phyloP scores from a whole-genome alignment of 2,329 filamentous ascomycete genomes.

The Fonsecaea monophora region DNA sequence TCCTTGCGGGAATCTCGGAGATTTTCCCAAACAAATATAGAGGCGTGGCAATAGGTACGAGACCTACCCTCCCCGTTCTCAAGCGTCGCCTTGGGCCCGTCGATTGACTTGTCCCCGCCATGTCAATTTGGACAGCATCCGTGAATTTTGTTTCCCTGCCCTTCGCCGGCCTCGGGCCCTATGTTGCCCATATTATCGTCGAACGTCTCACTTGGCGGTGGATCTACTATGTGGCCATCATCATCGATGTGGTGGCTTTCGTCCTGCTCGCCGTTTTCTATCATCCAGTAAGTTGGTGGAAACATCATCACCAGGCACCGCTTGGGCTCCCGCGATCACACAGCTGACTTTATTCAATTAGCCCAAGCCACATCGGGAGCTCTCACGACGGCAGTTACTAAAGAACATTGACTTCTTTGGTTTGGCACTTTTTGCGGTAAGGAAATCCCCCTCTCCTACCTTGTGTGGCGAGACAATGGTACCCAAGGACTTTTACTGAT shows the following conservation, averaged over 20 bases:
- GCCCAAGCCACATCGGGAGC: background rate
- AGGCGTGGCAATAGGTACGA: background rate
- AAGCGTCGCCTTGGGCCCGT: background rate
- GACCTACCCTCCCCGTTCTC: background rate
- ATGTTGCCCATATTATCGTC: background rate
- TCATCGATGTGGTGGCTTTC: background rate
- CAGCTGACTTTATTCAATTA: background rate
- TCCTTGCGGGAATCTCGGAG: background rate
- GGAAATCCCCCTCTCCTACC: too few species aligned
- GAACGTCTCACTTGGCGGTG: background rate
- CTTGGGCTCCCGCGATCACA: background rate
- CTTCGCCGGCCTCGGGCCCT: background rate
- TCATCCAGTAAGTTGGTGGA: background rate
- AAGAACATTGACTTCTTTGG: background rate
- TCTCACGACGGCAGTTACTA: background rate
- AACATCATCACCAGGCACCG: background rate
- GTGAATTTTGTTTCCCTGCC: background rate
- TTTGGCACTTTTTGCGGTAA: background rate
- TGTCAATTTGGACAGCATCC: background rate
- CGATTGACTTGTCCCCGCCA: background rate
- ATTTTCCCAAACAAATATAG: background rate
- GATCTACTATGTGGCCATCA: background rate
- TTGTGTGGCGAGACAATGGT: too few species aligned
- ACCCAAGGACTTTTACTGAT: background rate
- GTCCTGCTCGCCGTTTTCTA: background rate